Base-by-base conservation (phyloP, 2,329 filamentous ascomycete genomes). In the Phyllosticta ampelicida region DNA sequence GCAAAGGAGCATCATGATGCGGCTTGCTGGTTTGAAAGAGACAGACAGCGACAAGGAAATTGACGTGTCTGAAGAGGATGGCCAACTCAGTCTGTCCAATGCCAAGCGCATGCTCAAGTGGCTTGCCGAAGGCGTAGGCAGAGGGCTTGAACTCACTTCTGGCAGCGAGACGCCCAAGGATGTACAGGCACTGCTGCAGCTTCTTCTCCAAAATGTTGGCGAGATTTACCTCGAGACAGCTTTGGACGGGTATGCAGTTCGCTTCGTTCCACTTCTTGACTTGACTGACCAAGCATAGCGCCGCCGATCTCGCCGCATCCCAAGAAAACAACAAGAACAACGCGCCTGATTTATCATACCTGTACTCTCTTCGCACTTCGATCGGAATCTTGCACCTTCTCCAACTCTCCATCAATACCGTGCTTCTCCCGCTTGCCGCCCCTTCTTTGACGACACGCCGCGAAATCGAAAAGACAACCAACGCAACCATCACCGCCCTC, bases 81-180 rank as follows among this genome's bases (percentile, higher is more conserved):
- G 94, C 30, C 79, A 84, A 59, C 77, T 97, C 23, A 92, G 86
- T 64, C 78, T 95, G 4, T 78, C 84, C n/a, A 90, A 88, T 70
- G 89, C 91, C n/a, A 97, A 97, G 74, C 83, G 94, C 59, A 99
- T 99, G 91, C 81, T 99, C 61, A 95, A 89, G 69, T 99, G 94
- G 94, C 77, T 99, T 48, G 94, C 94, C 2, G 94, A 99, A 76
- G 90, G 89, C 62, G 92, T 99, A 21, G 88, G 94, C 48, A 81
- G 94, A 62, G 90, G 90, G 0, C 79, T 99, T 9, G 94, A 99
- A 71, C 79, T 99, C n/a, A 90, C 89, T 21, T 86, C 89, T 21
- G 85, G 86, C 55, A 86, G 81, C 59, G 94, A 99, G 65, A 96
- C 90, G 4, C 90, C 94, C 16, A 97, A 95, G 71, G 94, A 99